Evolutionary conservation across 257 asterid genomes (phyloP).

Genomic region (Coffea eugenioides): DNA sequence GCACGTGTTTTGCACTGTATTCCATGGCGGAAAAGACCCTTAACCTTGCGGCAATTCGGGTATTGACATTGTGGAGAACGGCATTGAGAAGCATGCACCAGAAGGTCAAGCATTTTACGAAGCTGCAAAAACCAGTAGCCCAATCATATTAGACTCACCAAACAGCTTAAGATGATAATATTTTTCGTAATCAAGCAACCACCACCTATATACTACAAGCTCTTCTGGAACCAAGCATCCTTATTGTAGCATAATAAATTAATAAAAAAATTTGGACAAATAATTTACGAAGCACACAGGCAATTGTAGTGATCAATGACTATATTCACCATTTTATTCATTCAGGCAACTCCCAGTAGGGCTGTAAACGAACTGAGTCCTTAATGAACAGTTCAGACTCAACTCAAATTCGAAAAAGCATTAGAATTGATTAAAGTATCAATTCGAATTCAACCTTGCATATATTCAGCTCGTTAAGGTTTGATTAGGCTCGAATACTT

Average conservation of each 20-base stretch:
- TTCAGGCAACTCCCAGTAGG: neutral
- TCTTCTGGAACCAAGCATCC: neutral
- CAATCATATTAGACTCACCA: conserved; percentile 17
- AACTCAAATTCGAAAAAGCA: no score
- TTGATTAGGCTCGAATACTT: no score
- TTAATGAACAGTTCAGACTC: no score
- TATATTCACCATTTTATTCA: neutral
- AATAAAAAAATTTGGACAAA: neutral
- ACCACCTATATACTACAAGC: no score
- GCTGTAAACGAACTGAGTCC: no score
- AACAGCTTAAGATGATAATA: neutral
- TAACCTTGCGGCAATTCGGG: conserved; percentile 92
- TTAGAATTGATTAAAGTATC: no score
- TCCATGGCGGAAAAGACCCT: conserved; percentile 99
- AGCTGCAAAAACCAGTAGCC: conserved; percentile 55
- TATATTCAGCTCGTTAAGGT: no score
- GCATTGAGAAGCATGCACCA: conserved; percentile 96
- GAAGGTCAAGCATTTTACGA: conserved; percentile 93
- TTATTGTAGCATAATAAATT: neutral
- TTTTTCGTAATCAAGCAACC: neutral
- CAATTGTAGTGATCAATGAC: neutral
- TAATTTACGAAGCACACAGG: neutral
- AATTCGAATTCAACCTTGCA: no score
- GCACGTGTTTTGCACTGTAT: conserved; percentile 78
- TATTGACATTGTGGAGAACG: conserved; percentile 72